Evolutionary conservation across 257 asterid genomes (phyloP), one percentile per base, ranked within the genome.

Genomic region (Cinchona pubescens): DNA sequence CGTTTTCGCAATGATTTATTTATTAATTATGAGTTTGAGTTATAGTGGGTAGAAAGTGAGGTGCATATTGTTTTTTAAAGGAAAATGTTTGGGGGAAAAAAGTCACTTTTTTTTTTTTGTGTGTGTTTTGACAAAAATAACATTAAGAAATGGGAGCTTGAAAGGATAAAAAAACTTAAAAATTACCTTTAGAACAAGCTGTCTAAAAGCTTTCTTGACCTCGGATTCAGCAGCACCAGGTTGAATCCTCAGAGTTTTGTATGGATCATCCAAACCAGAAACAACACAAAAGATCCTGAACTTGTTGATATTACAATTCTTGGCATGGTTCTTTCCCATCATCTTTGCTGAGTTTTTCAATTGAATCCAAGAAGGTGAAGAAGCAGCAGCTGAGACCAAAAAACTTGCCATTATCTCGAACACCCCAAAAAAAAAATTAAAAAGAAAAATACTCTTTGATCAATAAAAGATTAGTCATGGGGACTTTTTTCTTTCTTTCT

Each of bases 201-300:
- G 83, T 38, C 98, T 78, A 61, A 94, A 94, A 0, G 98, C 98
- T 77, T 86, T 93, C 78, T 87, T 89, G 40, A 93, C 97, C 85
- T 93, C 97, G 40, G 96, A 84, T 86, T 93, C 96, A 73, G 98
- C 90, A 0, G 98, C 98, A 37, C 87, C 91, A 0, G 79, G 94
- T 3, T 72, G 81, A 76, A 93, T 88, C 81, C 87, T 81, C n/a
- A 93, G 91, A 25, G 97, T 93, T 74, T 80, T 84, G 72, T 91
- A 93, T 12, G 97, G 92, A 91, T 93, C 98, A 3, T 76, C 43
- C 4, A 78, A 80, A 64, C 87, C 40, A 6, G 94, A 86, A 72
- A 78, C 84, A 70, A 82, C 84, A 59, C 95, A 88, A 0, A 86
- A 87, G 46, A 91, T 91, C 84, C 77, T 80, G 58, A 82, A 80